Base-by-base conservation (phyloP, 2,329 filamentous ascomycete genomes). In the Elsinoe perseae region DNA sequence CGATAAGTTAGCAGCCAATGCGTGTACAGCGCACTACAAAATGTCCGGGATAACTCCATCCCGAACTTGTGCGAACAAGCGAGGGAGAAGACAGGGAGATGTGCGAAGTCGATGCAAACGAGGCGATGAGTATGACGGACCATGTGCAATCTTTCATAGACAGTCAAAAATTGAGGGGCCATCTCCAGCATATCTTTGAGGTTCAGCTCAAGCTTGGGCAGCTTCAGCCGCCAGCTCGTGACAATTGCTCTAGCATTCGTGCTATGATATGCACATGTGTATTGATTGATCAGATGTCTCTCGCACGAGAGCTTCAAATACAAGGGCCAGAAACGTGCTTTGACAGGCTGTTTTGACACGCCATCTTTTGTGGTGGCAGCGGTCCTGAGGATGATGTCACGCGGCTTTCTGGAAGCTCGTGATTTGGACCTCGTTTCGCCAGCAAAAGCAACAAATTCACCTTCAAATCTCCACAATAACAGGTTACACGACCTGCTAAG, bases 1-100 rank as follows among this genome's bases (percentile, higher is more conserved):
- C 75, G 75, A 64, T 77, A 75, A 71, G 64, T 52, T 12, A 34
- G n/a, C 44, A 18, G n/a, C 10, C 14, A 14, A 52, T 4, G 16
- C 28, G 18, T 8, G 18, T 52, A 20, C 14, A 38, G 30, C 21
- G 48, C 48, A 18, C 21, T 27, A 21, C 9, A 12, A 8, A 36
- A 38, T 48, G 48, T 12, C 28, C 28, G 38, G 32, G 28, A 38
- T 34, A 52, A 20, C 30, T 52, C 18, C 16, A 30, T 14, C 48
- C 30, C 27, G 25, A 30, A 25, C 44, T 32, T 10, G 44, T 50
- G 44, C 25, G 27, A 50, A 7, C 44, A 10, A 32, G 25, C 5
- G 5, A 10, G 44, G 16, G 25, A 28, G 16, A 16, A 50, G 44
- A 50, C 25, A 32, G 28, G 44, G 44, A 30, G 18, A 21, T 12